Percentiles rank a stretch among this genome's conserved stretches.
Conservation (phyloP, 164 flowering plant species). For the Warburgia ugandensis region DNA sequence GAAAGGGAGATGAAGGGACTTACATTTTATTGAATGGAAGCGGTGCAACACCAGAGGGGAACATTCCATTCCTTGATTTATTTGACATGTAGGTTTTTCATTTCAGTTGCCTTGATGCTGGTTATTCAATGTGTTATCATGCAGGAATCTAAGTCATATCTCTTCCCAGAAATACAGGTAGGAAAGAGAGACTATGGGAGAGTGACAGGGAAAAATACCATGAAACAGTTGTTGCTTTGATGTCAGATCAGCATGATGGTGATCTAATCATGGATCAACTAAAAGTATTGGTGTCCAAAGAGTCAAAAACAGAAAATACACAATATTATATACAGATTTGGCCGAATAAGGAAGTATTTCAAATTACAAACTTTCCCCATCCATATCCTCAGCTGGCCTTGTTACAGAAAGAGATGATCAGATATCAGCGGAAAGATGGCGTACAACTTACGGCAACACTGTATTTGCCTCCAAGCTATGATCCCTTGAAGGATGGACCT, state of each 20-base stretch:
- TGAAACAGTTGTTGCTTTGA: conserved; percentile 83
- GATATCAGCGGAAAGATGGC: conserved; percentile 89
- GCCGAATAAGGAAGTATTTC: conserved; percentile 65
- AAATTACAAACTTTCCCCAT: conserved; percentile 86
- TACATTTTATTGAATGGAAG: conserved; percentile 75
- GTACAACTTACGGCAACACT: conserved; percentile 96
- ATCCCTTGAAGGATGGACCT: conserved; percentile 84
- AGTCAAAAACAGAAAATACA: conserved; percentile 93
- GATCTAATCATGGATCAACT: conserved; percentile 57
- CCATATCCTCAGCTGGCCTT: conserved; percentile 92
- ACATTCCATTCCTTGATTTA: conserved; percentile 90
- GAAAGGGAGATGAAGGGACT: conserved; percentile 63
- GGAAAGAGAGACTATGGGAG: conserved; percentile 92
- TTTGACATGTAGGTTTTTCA: conserved; percentile 74
- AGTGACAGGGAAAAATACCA: conserved; percentile 84
- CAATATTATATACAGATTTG: conserved; percentile 68
- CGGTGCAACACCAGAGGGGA: conserved; percentile 97
- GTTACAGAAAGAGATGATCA: conserved; percentile 90
- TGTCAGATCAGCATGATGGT: conserved; percentile 85
- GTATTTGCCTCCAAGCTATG: conserved; percentile 88
- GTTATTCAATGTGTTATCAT: neutral
- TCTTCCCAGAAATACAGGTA: conserved; percentile 72
- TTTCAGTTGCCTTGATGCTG: neutral
- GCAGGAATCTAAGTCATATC: conserved; percentile 16
- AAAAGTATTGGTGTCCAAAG: conserved; percentile 83